These are phyloP conservation scores for Solidago caesia DNA, from an alignment of 129 eudicot genomes.

Conservation along the genomic window DNA sequence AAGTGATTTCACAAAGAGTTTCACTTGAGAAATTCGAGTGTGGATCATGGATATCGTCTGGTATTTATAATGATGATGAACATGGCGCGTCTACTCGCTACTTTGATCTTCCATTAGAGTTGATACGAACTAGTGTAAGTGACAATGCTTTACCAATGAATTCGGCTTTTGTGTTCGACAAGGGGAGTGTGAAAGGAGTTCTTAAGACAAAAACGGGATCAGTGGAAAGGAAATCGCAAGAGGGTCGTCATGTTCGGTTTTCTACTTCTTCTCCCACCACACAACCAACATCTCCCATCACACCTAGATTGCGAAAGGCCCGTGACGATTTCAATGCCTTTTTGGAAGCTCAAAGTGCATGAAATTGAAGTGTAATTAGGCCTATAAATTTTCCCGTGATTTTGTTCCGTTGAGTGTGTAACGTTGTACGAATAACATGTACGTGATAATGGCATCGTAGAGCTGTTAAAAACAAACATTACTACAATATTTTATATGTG, in stretches of 20 bases:
- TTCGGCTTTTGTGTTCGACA: conserved; percentile 69
- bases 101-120: conserved; percentile 86
- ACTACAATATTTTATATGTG: no score
- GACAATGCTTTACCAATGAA: conserved; percentile 63
- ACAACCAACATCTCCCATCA: conserved; percentile 40
- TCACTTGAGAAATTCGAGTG: conserved; percentile 87
- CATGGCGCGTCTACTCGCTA: conserved; percentile 42
- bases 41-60: conserved; percentile 78
- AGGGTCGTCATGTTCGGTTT: conserved; percentile 68
- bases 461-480: not conserved
- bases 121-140: conserved; percentile 57
- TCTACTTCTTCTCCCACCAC: conserved; percentile 44
- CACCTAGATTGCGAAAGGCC: conserved; percentile 57
- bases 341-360: conserved; percentile 78
- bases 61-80: conserved; percentile 41
- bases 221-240: conserved; percentile 34
- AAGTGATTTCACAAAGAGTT: conserved; percentile 52
- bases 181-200: conserved; percentile 51
- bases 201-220: conserved; percentile 39
- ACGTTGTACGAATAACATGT: conserved; percentile 16
- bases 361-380: conserved; percentile 13
- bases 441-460: not conserved
- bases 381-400: not conserved
- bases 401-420: conserved; percentile 22
- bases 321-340: conserved; percentile 70